Evolutionary conservation across 441 rosid species (phyloP), one percentile per base, ranked within the genome.

Genomic region (Corymbia calophylla): DNA sequence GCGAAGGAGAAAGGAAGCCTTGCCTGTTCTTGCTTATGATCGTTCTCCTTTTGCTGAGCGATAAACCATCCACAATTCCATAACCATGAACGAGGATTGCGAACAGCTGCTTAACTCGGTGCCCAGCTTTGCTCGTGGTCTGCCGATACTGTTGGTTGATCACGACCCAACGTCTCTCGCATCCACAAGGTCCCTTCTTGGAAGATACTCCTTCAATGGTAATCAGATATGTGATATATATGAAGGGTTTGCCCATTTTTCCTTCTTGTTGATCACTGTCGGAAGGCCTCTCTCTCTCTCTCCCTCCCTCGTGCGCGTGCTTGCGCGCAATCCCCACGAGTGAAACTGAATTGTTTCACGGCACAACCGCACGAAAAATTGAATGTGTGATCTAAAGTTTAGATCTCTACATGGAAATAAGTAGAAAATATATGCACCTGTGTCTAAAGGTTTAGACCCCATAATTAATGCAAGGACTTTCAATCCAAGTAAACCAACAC

Each of bases 121-220:
- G 17, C 93, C 93, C 23, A 88, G 86, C 86, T 91, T 87, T 17
- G 92, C 90, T 82, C 87, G 86, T 18, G 94, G 92, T 25, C 77
- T 93, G 55, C 55, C n/a, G 12, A 44, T 94, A 53, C 87, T 94
- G 89, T 23, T 93, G 92, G 94, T 94, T 85, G 94, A 94, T 91
- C 64, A 53, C 56, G 96, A 94, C 87, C 73, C 91, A 12, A 39
- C 92, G 17, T 91, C 92, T 44, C 93, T 94, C 56, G 55, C 88
- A 62, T 55, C 32, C 35, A 31, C 92, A 47, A 89, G 92, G 14
- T 91, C 93, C 47, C 68, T 93, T 92, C 93, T 94, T 86, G 91
- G 93, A 85, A 92, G 73, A 89, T 92, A 62, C 68, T 77, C 91
- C 23, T 94, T 88, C 90, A 87, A 89, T 56, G 96, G 96, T 94